Evolutionary conservation across 495 filamentous ascomycete genomes (phyloP), one percentile per base, ranked within the genome.

Genomic region (Neohortaea acidophila): DNA sequence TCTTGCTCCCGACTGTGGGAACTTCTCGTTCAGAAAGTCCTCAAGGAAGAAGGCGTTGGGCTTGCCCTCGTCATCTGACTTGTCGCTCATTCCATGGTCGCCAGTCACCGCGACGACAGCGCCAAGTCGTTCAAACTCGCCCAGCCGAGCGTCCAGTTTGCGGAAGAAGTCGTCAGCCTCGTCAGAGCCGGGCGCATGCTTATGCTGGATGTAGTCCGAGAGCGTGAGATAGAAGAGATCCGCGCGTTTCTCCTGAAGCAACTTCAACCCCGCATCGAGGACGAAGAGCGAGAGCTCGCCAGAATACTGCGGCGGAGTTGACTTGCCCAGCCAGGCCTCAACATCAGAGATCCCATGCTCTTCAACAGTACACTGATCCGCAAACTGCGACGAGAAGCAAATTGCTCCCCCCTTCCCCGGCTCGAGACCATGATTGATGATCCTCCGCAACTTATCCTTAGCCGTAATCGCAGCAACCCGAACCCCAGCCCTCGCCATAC

Each of bases 151-250:
- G 33, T 62, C 59, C 28, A 62, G 42, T 4, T 48, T 38, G 4
- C 28, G 27, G 35, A 58, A 45, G 33, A 62, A 62, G 0, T 54
- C 51, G 41, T 60, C 47, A 6, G 56, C 41, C 34, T 60, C 58
- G 19, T 44, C 41, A 18, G 37, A 38, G 13, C 58, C 52, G 12
- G 59, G 58, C 2, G 52, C 48, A 43, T 62, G 37, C 36, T 60
- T 59, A 34, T 62, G 56, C 34, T 61, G 58, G 9, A 62, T 40
- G 21, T 45, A 61, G 31, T 62, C 58, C 2, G 60, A 62, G 1
- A 63, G 43, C n/a, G 60, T 62, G 32, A 63, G 36, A 29, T 64
- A 62, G 21, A 59, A 43, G 20, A 64, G 48, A 31, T 64, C 60
- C 1, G 59, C 51, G 17, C 45, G 43, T 3, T 41, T 36, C 25